Evolutionary conservation across 2,329 filamentous ascomycete genomes (phyloP).

Genomic region (Myriosclerotinia duriaeana): DNA sequence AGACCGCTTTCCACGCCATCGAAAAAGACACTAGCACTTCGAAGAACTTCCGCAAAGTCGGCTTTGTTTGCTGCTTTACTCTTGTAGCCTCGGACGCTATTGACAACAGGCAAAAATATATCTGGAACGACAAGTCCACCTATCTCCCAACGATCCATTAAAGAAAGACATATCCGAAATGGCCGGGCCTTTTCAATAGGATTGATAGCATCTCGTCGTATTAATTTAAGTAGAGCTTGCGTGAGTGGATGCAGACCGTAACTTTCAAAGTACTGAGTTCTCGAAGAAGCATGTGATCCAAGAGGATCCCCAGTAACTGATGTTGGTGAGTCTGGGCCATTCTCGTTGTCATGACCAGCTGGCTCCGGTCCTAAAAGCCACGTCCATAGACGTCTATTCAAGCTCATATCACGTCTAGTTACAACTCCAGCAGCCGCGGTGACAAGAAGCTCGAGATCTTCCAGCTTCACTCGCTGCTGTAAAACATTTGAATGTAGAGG

Average conservation of each 20-base stretch:
- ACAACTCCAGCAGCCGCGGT: conserved; percentile 85
- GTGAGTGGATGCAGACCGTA: conserved; percentile 75
- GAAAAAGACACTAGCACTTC: conserved; percentile 94
- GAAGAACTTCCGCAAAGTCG: conserved; percentile 81
- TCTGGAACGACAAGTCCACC: conserved; percentile 85
- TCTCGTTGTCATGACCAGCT: conserved; percentile 49
- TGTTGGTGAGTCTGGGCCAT: conserved; percentile 47
- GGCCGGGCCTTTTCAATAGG: conserved; percentile 74
- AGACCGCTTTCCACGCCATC: conserved; percentile 93
- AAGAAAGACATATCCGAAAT: conserved; percentile 86
- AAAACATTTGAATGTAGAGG: conserved; percentile 81
- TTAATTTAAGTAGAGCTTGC: conserved; percentile 73
- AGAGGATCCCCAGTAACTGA: conserved; percentile 35
- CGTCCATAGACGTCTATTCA: conserved; percentile 91
- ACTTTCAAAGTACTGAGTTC: conserved; percentile 78
- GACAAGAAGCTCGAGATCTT: conserved; percentile 79
- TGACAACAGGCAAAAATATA: conserved; percentile 82
- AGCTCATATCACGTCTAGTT: conserved; percentile 87
- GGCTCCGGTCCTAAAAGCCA: conserved; percentile 87
- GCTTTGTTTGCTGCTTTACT: conserved; percentile 60
- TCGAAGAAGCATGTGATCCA: conserved; percentile 46
- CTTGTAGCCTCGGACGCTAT: conserved; percentile 76
- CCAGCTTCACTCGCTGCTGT: conserved; percentile 68
- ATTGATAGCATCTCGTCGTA: conserved; percentile 54
- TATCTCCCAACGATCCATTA: conserved; percentile 99